Evolutionary conservation across 176 grass and related monocot genomes (phyloP), one percentile per base, ranked within the genome.

Genomic region (Rhynchospora tenuis): DNA sequence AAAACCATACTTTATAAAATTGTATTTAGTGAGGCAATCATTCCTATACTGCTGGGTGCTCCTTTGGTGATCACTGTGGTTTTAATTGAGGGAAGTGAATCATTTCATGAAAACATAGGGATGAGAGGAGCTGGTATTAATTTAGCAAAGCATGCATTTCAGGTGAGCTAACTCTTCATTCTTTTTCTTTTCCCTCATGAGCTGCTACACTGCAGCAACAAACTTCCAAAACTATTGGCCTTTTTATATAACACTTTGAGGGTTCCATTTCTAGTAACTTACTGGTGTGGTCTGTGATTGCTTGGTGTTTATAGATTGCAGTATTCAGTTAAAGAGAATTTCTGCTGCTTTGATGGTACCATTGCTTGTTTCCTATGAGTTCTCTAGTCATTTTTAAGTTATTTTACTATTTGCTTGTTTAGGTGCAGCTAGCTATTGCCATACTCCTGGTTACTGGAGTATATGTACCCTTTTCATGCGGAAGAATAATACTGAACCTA

Each of bases 51-150:
- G 47, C 0, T 54, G 46, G 72, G 13, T 54, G 47, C 24, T 75
- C 22, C 47, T 17, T 54, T 54, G 10, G 54, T 6, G 5, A 26
- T 75, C 5, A 54, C 23, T 9, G 4, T 19, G 11, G 23, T 23
- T 20, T 13, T 75, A 22, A 54, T 75, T 10, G 6, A 75, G 23
- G 72, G 48, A 38, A 38, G 33, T 38, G 33, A 38, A 38, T 38
- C 33, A 7, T 75, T 75, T 54, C 13, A 5, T 75, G 72, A 75
- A 28, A 54, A 54, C 47, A 54, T 75, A 3, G 72, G 72, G 13
- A 52, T 75, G 72, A 75, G 22, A 14, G 72, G 72, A 75, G 23
- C 47, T 75, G 72, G 23, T 75, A 27, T 75, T 75, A 75, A 75
- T 29, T 54, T 75, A 47, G 45, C 22, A 14, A 75, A 54, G 72